Conservation (phyloP, 192 early-diverging fungal species). For the Cetraspora pellucida region DNA sequence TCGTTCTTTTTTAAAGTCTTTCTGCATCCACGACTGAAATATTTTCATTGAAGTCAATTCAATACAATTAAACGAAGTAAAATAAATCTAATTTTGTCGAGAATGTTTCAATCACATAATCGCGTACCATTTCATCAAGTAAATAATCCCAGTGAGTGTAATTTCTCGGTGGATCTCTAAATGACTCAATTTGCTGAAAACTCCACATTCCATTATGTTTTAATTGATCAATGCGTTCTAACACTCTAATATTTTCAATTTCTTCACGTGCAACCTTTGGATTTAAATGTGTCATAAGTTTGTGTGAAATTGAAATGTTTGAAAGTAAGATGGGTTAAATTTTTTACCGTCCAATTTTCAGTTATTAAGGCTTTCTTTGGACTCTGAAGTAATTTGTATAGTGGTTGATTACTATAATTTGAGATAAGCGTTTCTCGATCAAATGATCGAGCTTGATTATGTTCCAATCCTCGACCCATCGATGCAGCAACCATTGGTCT, state of each 20-base stretch:
- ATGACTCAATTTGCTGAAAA: conserved; percentile 72
- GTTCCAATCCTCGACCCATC: conserved; percentile 33
- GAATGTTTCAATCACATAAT: background rate
- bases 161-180: conserved; percentile 53
- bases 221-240: conserved; percentile 69
- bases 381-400: conserved; percentile 60
- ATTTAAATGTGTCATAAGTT: background rate
- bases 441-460: conserved; percentile 11
- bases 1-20: conserved; percentile 81
- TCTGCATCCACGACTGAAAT: conserved; percentile 72
- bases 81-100: conserved; percentile 2
- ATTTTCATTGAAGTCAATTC: background rate
- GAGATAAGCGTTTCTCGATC: conserved; percentile 22
- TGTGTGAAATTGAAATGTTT: background rate
- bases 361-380: conserved; percentile 71
- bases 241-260: conserved; percentile 61
- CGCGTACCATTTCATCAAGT: conserved; percentile 74
- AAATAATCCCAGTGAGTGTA: conserved; percentile 78
- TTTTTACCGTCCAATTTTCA: conserved; percentile 68
- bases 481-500: background rate
- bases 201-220: conserved; percentile 74
- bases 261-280: conserved; percentile 76
- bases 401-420: conserved; percentile 57
- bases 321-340: background rate
- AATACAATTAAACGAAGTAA: background rate